phyloP scores from a whole-genome alignment of 2,329 filamentous ascomycete species.

The Pseudogymnoascus sp. region DNA sequence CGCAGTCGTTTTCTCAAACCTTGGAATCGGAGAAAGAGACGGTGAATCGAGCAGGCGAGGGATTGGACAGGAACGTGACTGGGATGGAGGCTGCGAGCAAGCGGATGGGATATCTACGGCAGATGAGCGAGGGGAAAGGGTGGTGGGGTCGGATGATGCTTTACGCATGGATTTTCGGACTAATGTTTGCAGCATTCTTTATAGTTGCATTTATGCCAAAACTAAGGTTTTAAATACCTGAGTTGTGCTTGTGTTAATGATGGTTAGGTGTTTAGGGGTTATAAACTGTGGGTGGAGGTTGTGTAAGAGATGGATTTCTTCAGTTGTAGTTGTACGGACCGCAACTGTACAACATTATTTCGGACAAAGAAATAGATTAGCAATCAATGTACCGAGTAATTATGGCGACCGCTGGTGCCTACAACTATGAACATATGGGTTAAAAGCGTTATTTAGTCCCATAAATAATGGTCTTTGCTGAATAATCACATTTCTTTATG shows the following conservation, averaged over 20 bases:
- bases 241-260: background rate
- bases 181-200: slow-evolving; percentile 70
- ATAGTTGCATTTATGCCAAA: slow-evolving; percentile 84
- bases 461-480: background rate
- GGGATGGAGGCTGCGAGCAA: slow-evolving; percentile 69
- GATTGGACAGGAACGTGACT: slow-evolving; percentile 66
- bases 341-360: background rate
- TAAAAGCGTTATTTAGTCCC: background rate
- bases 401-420: background rate
- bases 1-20: slow-evolving; percentile 60
- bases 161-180: slow-evolving; percentile 72
- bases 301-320: background rate
- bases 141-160: slow-evolving; percentile 80
- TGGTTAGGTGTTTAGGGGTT: slow-evolving; percentile 3
- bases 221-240: slow-evolving; percentile 59
- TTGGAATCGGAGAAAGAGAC: slow-evolving; percentile 67
- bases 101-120: slow-evolving; percentile 66
- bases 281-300: slow-evolving; percentile 8
- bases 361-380: background rate
- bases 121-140: slow-evolving; percentile 80
- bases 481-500: background rate
- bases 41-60: slow-evolving; percentile 60
- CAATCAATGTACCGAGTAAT: background rate
- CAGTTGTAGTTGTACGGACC: background rate
- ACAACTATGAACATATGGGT: background rate